A percentile compares a stretch with the other conserved stretches of the same genome.
Conservation (phyloP, 495 filamentous ascomycete genomes). For the Aspergillus kassunensis region DNA sequence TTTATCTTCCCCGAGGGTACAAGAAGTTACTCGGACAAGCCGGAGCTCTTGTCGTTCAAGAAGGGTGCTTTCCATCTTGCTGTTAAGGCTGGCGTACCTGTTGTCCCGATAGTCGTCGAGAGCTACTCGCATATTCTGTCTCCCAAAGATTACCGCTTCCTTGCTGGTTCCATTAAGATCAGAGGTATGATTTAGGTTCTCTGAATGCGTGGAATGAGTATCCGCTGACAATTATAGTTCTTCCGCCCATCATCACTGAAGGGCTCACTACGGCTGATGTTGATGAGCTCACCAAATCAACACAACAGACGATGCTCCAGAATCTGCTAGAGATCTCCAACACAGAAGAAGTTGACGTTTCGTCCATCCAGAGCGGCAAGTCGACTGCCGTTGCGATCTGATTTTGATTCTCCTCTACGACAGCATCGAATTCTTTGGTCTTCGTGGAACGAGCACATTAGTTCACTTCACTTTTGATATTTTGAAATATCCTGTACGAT, state of each 20-base stretch:
- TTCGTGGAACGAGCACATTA: too few relatives aligned
- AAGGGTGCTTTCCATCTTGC: conserved; percentile 98
- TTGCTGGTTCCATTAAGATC: conserved; percentile 69
- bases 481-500: conserved; percentile 1
- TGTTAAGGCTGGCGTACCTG: conserved; percentile 86
- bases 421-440: too few relatives aligned
- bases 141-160: conserved; percentile 64
- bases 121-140: conserved; percentile 86
- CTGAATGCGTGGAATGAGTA: too few relatives aligned
- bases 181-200: conserved; percentile 55
- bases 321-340: conserved; percentile 63
- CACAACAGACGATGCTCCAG: conserved; percentile 73
- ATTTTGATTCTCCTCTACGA: conserved; percentile 1
- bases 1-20: conserved; percentile 96
- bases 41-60: conserved; percentile 85
- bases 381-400: conserved; percentile 42
- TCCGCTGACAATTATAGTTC: conserved; percentile 47
- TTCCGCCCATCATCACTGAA: conserved; percentile 81
- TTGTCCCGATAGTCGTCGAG: conserved; percentile 77
- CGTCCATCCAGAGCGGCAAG: conserved; percentile 23
- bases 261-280: conserved; percentile 76
- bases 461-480: background rate
- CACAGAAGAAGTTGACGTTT: conserved; percentile 19
- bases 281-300: conserved; percentile 66
- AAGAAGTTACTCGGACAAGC: conserved; percentile 77